Base-by-base conservation (phyloP, 176 grass and related monocot genomes). In the Aegilops tauschii region DNA sequence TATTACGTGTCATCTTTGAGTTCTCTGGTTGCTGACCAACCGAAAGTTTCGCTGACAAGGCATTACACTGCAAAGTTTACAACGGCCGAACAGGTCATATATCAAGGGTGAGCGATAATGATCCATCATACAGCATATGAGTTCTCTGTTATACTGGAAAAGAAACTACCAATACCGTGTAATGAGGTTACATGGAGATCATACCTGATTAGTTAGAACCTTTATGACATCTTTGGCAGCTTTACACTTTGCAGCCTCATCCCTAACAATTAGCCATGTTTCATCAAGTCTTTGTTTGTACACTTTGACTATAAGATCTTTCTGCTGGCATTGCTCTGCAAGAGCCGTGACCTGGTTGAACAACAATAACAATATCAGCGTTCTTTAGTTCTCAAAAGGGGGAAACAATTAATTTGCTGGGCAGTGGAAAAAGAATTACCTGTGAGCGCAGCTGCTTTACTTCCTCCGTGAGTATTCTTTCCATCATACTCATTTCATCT, bases 231-330 rank as follows among this genome's bases (percentile, higher is more conserved):
- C 92, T 80, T 94, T 93, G 52, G 94, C 93, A 77, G 93, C 88
- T 83, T 92, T 92, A 68, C 88, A 96, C 70, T 94, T 98, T 80
- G 90, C 91, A 86, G 92, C 84, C 93, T 98, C 92, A 82, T 98
- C 90, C 84, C 92, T 98, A 40, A 93, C 90, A 84, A 94, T 35
- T 12, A 88, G 85, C 92, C 90, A 98, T 66, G 92, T 91, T 75
- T 98, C 93, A 84, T 98, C 93, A 25, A 96, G 91, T 90, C 88
- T 95, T 73, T 79, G 83, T 88, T 94, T 94, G 84, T 92, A 91
- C 30, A 92, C 79, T 83, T 96, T 84, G 83, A 91, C 85, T 79
- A 84, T 69, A 81, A 73, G 78, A 90, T 68, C 71, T 91, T 87
- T 98, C 76, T 82, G 83, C 71, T 92, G 84, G 65, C 90, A 96